phyloP scores from a whole-genome alignment of 768 basidiomycete genomes.

The Lactifluus hygrophoroides region DNA sequence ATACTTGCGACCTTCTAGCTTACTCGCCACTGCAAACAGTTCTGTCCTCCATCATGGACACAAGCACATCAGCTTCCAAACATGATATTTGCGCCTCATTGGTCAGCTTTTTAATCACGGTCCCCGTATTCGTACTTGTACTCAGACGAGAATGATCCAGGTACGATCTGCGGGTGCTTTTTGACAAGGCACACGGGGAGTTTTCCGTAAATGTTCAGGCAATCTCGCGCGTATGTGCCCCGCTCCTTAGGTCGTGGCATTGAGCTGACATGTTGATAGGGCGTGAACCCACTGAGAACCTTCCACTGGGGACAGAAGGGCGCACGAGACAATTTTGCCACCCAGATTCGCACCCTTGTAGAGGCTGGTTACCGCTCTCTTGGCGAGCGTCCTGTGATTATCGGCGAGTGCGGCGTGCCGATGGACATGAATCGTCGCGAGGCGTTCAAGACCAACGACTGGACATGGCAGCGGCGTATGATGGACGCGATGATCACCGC shows the following conservation, averaged over 20 bases:
- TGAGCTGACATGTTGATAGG: conserved; percentile 38
- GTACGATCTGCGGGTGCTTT: conserved; percentile 90
- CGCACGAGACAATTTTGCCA: conserved; percentile 69
- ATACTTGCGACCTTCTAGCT: neutral
- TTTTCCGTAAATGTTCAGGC: conserved; percentile 93
- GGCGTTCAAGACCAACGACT: conserved; percentile 67
- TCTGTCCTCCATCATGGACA: conserved; percentile 74
- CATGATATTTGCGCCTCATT: conserved; percentile 69
- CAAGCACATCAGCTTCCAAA: conserved; percentile 49
- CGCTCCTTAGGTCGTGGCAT: neutral
- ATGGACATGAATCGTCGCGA: conserved; percentile 76
- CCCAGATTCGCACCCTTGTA: conserved; percentile 77
- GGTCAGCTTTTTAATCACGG: conserved; percentile 34
- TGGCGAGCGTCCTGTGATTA: conserved; percentile 74
- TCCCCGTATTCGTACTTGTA: conserved; percentile 20
- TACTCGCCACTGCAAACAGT: conserved; percentile 35
- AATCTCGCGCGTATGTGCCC: conserved; percentile 58
- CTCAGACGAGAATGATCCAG: conserved; percentile 30
- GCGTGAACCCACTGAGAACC: conserved; percentile 71
- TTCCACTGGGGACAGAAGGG: conserved; percentile 86
- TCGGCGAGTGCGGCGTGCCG: conserved; percentile 92
- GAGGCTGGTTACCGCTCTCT: conserved; percentile 57
- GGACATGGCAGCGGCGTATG: conserved; percentile 79
- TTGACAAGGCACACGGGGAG: conserved; percentile 73
- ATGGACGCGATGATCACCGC: conserved; percentile 90